Conservation (phyloP, 306 rosid species). For the Acacia melanoxylon region DNA sequence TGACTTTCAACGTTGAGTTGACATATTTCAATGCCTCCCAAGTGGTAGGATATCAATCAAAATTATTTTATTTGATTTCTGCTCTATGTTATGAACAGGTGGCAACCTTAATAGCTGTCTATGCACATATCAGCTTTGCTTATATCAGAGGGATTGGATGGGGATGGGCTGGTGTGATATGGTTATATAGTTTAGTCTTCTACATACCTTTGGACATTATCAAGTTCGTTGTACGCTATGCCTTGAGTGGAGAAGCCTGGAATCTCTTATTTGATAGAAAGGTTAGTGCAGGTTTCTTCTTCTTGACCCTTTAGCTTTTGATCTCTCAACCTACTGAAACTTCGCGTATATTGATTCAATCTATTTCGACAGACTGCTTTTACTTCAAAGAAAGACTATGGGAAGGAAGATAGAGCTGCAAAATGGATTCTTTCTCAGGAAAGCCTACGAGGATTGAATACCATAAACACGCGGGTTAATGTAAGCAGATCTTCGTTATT, state of each 20-base stretch:
- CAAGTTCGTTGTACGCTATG: constrained; percentile 74
- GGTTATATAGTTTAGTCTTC: constrained; percentile 77
- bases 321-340: neutral
- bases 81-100: constrained; percentile 44
- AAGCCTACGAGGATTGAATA: constrained; percentile 60
- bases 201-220: constrained; percentile 77
- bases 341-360: constrained; percentile 15
- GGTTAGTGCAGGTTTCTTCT: constrained; percentile 40
- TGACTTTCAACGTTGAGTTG: neutral
- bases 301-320: neutral
- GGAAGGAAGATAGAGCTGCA: constrained; percentile 75
- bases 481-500: constrained; percentile 56
- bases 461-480: constrained; percentile 33
- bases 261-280: constrained; percentile 76
- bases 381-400: constrained; percentile 73
- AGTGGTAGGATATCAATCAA: neutral
- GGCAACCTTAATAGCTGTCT: constrained; percentile 78
- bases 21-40: neutral
- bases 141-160: constrained; percentile 77
- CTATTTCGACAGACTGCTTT: constrained; percentile 70
- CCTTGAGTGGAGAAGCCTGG: constrained; percentile 87
- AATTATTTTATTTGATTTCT: constrained; percentile 3
- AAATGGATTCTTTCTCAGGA: constrained; percentile 76
- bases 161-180: constrained; percentile 89
- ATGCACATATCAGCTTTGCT: constrained; percentile 76